These are phyloP conservation scores for Umbelopsis sp. DNA, from an alignment of 192 early-diverging fungal genomes.

Conservation along the genomic window DNA sequence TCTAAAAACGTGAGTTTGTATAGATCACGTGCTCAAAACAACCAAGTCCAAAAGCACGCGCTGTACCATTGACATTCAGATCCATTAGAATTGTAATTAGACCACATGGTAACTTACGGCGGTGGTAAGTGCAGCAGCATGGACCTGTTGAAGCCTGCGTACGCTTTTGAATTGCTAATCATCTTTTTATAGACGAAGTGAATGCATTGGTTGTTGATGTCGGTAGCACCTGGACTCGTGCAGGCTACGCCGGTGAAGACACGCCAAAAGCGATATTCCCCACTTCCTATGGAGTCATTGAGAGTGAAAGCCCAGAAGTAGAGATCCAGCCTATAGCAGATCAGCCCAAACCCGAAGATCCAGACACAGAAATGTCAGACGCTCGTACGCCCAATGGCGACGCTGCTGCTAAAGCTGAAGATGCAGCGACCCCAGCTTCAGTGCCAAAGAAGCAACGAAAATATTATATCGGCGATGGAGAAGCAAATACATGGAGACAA, in stretches of 20 bases:
- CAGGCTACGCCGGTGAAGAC: conserved; percentile 98
- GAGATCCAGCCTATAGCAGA: neutral
- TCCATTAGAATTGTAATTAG: neutral
- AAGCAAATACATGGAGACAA: conserved; percentile 69
- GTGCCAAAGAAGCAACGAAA: conserved; percentile 39
- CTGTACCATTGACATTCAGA: conserved; percentile 3
- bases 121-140: conserved; percentile 32
- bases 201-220: conserved; percentile 92
- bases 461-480: conserved; percentile 74
- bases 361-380: conserved; percentile 34
- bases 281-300: conserved; percentile 72
- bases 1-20: neutral
- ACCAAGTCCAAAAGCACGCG: conserved; percentile 1
- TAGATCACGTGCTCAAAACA: conserved; percentile 14
- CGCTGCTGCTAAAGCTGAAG: conserved; percentile 36
- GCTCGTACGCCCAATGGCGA: conserved; percentile 44
- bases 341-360: conserved; percentile 22
- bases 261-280: conserved; percentile 87
- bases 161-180: neutral
- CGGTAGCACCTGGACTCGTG: conserved; percentile 84
- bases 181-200: conserved; percentile 78
- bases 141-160: neutral
- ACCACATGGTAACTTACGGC: conserved; percentile 44
- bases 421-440: neutral
- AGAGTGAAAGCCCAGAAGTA: conserved; percentile 19